Conservation (phyloP, 2,329 filamentous ascomycete species). For the Beauveria scarabaeidicola region DNA sequence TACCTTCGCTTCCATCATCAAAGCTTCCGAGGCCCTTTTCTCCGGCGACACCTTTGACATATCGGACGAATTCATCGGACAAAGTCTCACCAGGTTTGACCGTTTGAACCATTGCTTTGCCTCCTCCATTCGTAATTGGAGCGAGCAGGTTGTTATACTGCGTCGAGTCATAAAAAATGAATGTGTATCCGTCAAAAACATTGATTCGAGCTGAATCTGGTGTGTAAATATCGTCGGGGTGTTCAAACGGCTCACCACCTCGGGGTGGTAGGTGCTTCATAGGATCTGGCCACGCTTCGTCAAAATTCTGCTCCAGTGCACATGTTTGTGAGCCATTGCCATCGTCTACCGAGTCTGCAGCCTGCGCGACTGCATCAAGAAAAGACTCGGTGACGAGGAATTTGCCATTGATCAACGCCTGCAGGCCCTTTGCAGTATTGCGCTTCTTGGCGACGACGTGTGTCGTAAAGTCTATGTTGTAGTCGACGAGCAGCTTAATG, state of each 20-base stretch:
- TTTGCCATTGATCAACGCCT: conserved; percentile 74
- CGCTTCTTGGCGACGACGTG: conserved; percentile 85
- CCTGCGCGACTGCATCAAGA: conserved; percentile 61
- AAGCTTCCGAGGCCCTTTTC: conserved; percentile 62
- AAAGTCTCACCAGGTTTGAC: conserved; percentile 55
- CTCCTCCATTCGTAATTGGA: conserved; percentile 68
- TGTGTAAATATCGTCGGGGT: conserved; percentile 59
- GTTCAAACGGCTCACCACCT: conserved; percentile 65
- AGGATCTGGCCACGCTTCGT: conserved; percentile 68
- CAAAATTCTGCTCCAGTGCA: conserved; percentile 70
- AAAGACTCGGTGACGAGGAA: conserved; percentile 69
- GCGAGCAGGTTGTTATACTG: conserved; percentile 71
- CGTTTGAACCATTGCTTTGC: conserved; percentile 66
- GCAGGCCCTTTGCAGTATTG: conserved; percentile 80
- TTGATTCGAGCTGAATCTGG: conserved; percentile 58
- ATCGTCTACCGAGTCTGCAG: conserved; percentile 39
- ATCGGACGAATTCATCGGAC: conserved; percentile 68
- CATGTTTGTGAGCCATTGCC: conserved; percentile 41
- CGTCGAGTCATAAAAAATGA: conserved; percentile 70
- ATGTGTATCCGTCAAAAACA: conserved; percentile 80
- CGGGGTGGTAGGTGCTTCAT: conserved; percentile 62
- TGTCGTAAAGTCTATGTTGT: conserved; percentile 62
- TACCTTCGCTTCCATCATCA: conserved; percentile 53
- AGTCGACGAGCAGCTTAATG: conserved; percentile 74
- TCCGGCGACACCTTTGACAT: conserved; percentile 65